A percentile compares a stretch with the other conserved stretches of the same genome.
Evolutionary conservation across 345 rosid genomes (phyloP).

Genomic region (Rhizophora apiculata): DNA sequence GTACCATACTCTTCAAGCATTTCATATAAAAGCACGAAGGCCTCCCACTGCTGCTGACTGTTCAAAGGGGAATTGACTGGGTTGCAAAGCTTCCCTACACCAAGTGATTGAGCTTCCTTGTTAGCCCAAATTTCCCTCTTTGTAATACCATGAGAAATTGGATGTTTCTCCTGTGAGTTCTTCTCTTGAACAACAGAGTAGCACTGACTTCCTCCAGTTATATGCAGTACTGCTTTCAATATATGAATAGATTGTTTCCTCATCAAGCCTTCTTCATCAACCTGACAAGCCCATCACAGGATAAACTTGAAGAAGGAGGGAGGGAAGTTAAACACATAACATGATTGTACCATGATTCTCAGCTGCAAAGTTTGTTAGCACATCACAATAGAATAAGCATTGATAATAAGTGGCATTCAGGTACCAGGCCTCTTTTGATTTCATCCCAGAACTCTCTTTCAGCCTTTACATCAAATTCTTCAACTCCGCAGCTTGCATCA

Average conservation of each 20-base stretch:
- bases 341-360: background rate
- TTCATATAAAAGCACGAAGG: constrained; percentile 79
- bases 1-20: constrained; percentile 97
- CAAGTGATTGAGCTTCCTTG: constrained; percentile 87
- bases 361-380: constrained; percentile 11
- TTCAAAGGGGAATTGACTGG: constrained; percentile 44
- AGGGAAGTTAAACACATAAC: background rate
- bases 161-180: constrained; percentile 35
- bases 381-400: constrained; percentile 18
- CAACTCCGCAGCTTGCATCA: constrained; percentile 29
- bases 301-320: background rate
- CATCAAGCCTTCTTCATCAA: constrained; percentile 69
- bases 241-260: constrained; percentile 93
- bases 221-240: constrained; percentile 48
- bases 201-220: constrained; percentile 36
- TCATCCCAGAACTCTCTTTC: constrained; percentile 81
- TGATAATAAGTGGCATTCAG: constrained; percentile 17
- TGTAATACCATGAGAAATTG: constrained; percentile 49
- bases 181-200: constrained; percentile 29
- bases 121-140: constrained; percentile 82
- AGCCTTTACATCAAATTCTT: constrained; percentile 55
- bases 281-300: constrained; percentile 38
- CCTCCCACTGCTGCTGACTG: constrained; percentile 73
- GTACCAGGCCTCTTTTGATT: constrained; percentile 89
- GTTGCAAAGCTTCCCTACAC: constrained; percentile 59